These are phyloP conservation scores for Xylaria sp. DNA, from an alignment of 2,329 filamentous ascomycete genomes.

Conservation along the genomic window DNA sequence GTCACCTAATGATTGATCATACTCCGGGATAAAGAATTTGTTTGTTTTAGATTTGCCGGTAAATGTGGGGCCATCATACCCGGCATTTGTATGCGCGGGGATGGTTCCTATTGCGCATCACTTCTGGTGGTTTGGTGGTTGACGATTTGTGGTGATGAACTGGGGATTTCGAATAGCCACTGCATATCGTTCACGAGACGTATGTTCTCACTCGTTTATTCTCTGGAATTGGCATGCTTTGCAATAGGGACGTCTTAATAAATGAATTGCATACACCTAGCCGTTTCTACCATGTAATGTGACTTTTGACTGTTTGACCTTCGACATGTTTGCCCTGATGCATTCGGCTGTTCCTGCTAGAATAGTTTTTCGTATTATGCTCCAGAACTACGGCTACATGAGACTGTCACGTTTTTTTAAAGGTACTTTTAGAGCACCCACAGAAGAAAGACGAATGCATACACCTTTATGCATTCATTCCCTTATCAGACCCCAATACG, in stretches of 20 bases:
- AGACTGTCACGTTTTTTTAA: no score
- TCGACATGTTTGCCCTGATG: neutral
- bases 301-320: neutral
- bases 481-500: no score
- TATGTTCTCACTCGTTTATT: slow-evolving; percentile 38
- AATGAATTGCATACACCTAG: slow-evolving; percentile 33
- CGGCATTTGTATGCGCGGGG: slow-evolving; percentile 42
- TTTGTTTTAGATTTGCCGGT: slow-evolving; percentile 48
- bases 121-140: slow-evolving; percentile 36
- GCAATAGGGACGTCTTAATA: slow-evolving; percentile 39
- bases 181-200: slow-evolving; percentile 24
- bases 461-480: no score
- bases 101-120: slow-evolving; percentile 36
- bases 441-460: no score
- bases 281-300: neutral
- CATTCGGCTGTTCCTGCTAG: neutral
- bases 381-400: no score
- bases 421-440: no score
- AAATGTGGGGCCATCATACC: slow-evolving; percentile 38
- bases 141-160: slow-evolving; percentile 29
- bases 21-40: slow-evolving; percentile 45
- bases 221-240: slow-evolving; percentile 36
- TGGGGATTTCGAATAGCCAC: slow-evolving; percentile 30
- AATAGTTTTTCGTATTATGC: no score
- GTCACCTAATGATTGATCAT: slow-evolving; percentile 42